A percentile compares a stretch with the other conserved stretches of the same genome.
These are phyloP conservation scores for Fusarium torreyae DNA, from an alignment of 2,329 filamentous ascomycete genomes.

Conservation along the genomic window DNA sequence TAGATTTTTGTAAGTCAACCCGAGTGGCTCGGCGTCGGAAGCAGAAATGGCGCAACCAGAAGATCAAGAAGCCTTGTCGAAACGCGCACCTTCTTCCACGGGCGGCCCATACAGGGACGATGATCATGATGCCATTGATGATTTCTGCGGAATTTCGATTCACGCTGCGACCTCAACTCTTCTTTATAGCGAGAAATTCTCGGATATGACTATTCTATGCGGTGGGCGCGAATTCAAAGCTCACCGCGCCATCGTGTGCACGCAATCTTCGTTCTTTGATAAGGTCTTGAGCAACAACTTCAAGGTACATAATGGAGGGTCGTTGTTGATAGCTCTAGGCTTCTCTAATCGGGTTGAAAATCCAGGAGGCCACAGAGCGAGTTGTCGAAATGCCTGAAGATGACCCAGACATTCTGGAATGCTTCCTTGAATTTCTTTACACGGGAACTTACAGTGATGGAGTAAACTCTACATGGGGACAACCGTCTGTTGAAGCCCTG, in stretches of 20 bases:
- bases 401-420: conserved; percentile 46
- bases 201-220: conserved; percentile 55
- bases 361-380: conserved; percentile 36
- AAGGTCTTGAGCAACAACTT: conserved; percentile 47
- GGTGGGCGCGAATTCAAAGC: conserved; percentile 49
- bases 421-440: conserved; percentile 54
- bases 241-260: conserved; percentile 55
- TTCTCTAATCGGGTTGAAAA: background rate
- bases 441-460: conserved; percentile 39
- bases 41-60: too few species aligned
- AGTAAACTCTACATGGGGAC: background rate
- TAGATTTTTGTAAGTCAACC: too few species aligned
- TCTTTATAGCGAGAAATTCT: conserved; percentile 41
- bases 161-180: conserved; percentile 3
- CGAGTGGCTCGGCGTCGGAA: too few species aligned
- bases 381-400: conserved; percentile 51
- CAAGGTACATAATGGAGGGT: conserved; percentile 34
- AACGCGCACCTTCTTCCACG: too few species aligned
- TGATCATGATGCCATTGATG: background rate
- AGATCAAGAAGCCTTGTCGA: too few species aligned
- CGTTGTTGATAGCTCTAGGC: background rate
- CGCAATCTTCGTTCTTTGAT: conserved; percentile 54
- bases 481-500: background rate
- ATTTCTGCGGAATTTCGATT: conserved; percentile 2
- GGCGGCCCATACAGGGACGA: background rate